These are phyloP conservation scores for Euphorbia celastroides DNA, from an alignment of 441 rosid genomes.

Conservation along the genomic window DNA sequence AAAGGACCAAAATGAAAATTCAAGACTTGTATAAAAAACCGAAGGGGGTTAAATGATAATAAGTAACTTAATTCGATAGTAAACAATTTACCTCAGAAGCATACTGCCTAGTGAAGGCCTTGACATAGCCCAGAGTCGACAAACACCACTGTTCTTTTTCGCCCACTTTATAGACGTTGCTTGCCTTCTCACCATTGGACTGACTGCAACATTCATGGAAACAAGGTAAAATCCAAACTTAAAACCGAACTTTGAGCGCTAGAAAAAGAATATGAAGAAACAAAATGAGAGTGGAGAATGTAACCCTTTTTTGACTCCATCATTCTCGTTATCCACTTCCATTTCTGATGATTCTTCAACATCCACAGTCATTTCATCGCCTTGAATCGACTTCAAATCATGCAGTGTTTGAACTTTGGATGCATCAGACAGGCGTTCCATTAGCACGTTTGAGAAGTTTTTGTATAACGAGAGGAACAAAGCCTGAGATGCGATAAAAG, in stretches of 20 bases:
- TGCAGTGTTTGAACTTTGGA: conserved; percentile 51
- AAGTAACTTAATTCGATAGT: neutral
- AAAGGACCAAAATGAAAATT: neutral
- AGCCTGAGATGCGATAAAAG: conserved; percentile 33
- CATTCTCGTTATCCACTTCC: conserved; percentile 82
- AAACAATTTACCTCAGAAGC: conserved; percentile 74
- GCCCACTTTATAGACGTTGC: conserved; percentile 40
- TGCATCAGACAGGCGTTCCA: conserved; percentile 75
- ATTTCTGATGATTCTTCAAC: conserved; percentile 54
- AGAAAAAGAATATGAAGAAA: no score
- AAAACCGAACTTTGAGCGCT: neutral
- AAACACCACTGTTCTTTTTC: conserved; percentile 97
- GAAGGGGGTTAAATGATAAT: neutral
- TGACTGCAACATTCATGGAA: conserved; percentile 35
- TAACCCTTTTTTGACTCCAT: conserved; percentile 49
- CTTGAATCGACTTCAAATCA: conserved; percentile 47
- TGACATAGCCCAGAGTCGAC: conserved; percentile 84
- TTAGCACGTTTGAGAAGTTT: conserved; percentile 61
- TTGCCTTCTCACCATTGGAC: conserved; percentile 39
- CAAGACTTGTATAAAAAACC: neutral
- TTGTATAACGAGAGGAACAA: conserved; percentile 62
- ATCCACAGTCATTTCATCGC: conserved; percentile 54
- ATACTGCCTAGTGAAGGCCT: conserved; percentile 88
- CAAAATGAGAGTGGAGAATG: neutral
- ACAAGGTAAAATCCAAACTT: conserved; percentile 3